These are phyloP conservation scores for Pseudohalonectria lignicola DNA, from an alignment of 2,329 filamentous ascomycete species.

Conservation along the genomic window DNA sequence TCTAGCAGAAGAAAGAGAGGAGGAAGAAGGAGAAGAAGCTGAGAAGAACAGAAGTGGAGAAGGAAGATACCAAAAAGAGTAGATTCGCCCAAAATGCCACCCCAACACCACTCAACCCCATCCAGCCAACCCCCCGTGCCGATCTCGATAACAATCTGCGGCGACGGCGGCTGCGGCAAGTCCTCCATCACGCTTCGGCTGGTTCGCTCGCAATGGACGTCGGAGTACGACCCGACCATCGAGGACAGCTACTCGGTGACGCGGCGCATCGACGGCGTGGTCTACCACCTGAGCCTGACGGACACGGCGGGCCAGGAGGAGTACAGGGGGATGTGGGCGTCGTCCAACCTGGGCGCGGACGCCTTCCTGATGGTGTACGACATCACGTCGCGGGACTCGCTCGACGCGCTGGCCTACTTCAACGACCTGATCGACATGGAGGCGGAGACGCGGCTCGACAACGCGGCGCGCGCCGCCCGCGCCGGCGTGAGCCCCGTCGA, in stretches of 20 bases:
- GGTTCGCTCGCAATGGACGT: slow-evolving; percentile 74
- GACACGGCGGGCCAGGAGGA: slow-evolving; percentile 87
- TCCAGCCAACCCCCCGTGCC: slow-evolving; percentile 33
- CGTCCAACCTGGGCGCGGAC: slow-evolving; percentile 66
- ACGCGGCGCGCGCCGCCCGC: slow-evolving; percentile 38
- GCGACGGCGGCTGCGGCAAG: slow-evolving; percentile 77
- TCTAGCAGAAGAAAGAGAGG: too few relatives aligned
- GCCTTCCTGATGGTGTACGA: slow-evolving; percentile 84
- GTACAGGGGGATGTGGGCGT: slow-evolving; percentile 78
- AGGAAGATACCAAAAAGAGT: too few relatives aligned
- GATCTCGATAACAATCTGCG: slow-evolving; percentile 73
- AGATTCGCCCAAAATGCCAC: too few relatives aligned
- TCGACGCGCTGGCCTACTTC: slow-evolving; percentile 67
- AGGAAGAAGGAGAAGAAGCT: too few relatives aligned
- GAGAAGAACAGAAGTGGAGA: too few relatives aligned
- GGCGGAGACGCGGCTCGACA: slow-evolving; percentile 56
- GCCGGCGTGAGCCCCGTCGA: slow-evolving; percentile 23
- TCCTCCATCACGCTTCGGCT: slow-evolving; percentile 76
- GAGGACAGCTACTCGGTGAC: slow-evolving; percentile 81
- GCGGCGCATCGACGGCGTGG: slow-evolving; percentile 67
- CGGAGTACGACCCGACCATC: slow-evolving; percentile 71
- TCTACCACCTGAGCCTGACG: slow-evolving; percentile 68
- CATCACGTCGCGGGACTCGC: slow-evolving; percentile 59
- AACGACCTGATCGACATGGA: slow-evolving; percentile 79
- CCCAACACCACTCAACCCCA: slow-evolving; percentile 1